A percentile compares a stretch with the other conserved stretches of the same genome.
These are phyloP conservation scores for Mycena filopes DNA, from an alignment of 768 basidiomycete genomes.

Conservation along the genomic window DNA sequence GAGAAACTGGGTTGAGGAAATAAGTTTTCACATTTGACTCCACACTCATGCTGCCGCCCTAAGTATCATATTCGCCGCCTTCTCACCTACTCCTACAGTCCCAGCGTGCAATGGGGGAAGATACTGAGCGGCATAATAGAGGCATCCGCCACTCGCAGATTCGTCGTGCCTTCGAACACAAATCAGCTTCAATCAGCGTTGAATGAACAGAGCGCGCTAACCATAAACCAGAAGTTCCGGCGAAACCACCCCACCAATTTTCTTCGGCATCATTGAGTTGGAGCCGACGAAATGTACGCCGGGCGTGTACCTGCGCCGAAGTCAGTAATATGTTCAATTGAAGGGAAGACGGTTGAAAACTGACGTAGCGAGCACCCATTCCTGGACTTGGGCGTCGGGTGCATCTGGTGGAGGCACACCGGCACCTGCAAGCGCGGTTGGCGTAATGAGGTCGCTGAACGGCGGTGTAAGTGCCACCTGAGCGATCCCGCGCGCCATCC, in stretches of 20 bases:
- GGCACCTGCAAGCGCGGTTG: constrained; percentile 5
- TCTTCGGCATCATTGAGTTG: constrained; percentile 33
- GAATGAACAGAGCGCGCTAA: neutral
- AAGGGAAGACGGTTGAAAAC: too few relatives aligned
- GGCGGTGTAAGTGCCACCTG: constrained; percentile 26
- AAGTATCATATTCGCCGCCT: constrained; percentile 38
- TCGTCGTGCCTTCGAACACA: constrained; percentile 24
- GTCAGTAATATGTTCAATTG: too few relatives aligned
- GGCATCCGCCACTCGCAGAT: constrained; percentile 42
- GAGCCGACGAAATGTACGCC: constrained; percentile 28
- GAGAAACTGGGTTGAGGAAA: too few relatives aligned
- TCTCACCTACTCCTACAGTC: constrained; percentile 43
- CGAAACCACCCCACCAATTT: constrained; percentile 30
- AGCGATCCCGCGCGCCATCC: constrained; percentile 25
- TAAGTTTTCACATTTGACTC: too few relatives aligned
- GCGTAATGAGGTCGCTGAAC: constrained; percentile 26
- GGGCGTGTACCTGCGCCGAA: constrained; percentile 19
- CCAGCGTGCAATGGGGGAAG: constrained; percentile 38
- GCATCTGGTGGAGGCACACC: constrained; percentile 23
- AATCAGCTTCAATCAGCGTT: too few relatives aligned
- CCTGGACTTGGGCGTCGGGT: constrained; percentile 24
- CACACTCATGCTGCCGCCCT: constrained; percentile 6
- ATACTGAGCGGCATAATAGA: constrained; percentile 41
- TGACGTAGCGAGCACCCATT: constrained; percentile 27
- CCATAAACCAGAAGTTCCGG: constrained; percentile 26